Percentiles rank a stretch among this genome's conserved stretches.
phyloP scores from a whole-genome alignment of 2,329 filamentous ascomycete genomes.

The Diaporthe ampelina region DNA sequence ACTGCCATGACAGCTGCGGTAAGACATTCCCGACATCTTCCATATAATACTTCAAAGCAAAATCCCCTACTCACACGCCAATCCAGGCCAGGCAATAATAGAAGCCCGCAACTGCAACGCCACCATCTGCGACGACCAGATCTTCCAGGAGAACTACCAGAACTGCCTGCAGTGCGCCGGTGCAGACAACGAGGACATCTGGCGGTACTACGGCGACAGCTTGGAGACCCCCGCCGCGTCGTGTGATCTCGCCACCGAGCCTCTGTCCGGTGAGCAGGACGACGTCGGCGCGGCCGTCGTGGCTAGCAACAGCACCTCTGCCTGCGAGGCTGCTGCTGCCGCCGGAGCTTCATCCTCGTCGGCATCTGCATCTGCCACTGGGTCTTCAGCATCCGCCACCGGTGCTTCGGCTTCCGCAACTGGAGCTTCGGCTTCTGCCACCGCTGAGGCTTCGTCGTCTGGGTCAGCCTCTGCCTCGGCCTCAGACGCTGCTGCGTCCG shows the following conservation, averaged over 20 bases:
- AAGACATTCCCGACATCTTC: conserved; percentile 36
- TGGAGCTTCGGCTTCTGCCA: neutral
- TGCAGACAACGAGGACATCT: conserved; percentile 57
- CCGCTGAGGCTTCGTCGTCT: neutral
- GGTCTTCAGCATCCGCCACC: neutral
- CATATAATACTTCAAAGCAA: neutral
- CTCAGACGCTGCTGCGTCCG: conserved; percentile 5
- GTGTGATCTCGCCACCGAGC: conserved; percentile 48
- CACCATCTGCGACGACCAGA: conserved; percentile 53
- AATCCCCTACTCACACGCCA: neutral
- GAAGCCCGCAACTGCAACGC: conserved; percentile 46
- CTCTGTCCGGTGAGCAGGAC: conserved; percentile 42
- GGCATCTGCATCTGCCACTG: conserved; percentile 20
- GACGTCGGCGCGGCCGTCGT: conserved; percentile 42
- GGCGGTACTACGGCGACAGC: conserved; percentile 55
- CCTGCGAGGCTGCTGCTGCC: conserved; percentile 29
- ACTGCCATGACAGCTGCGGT: conserved; percentile 62
- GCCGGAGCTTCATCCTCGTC: conserved; percentile 17
- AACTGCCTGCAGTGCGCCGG: conserved; percentile 57
- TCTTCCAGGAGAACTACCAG: conserved; percentile 55
- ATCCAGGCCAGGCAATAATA: conserved; percentile 52
- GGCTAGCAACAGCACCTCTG: conserved; percentile 32
- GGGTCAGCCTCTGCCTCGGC: neutral
- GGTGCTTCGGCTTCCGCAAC: neutral
- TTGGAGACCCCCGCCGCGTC: conserved; percentile 48